Conservation (phyloP, 2,329 filamentous ascomycete species). For the Neoarthrinium moseri region DNA sequence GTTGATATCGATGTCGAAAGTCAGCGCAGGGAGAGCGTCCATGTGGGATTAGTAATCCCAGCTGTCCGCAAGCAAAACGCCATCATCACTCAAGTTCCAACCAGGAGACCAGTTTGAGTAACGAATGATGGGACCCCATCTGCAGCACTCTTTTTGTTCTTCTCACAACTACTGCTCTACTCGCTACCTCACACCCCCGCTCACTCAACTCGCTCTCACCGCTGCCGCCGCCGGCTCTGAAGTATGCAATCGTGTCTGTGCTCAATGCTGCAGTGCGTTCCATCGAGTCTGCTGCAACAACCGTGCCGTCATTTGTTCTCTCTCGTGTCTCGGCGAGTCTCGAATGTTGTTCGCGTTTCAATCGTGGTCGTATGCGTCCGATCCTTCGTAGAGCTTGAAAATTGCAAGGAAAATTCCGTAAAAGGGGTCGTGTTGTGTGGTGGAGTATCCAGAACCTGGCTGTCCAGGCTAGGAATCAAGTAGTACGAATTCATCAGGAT, state of each 20-base stretch:
- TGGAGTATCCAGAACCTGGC: background rate
- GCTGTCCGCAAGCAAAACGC: too few relatives aligned
- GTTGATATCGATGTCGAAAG: too few relatives aligned
- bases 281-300: conserved; percentile 7
- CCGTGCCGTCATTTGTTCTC: background rate
- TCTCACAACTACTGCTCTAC: conserved; percentile 11
- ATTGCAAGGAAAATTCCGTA: background rate
- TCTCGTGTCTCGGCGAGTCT: conserved; percentile 2
- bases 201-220: conserved; percentile 8
- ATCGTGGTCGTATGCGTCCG: conserved; percentile 6
- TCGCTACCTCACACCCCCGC: conserved; percentile 9
- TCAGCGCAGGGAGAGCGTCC: too few relatives aligned
- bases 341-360: conserved; percentile 4
- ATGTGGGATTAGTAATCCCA: too few relatives aligned
- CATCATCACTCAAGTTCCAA: too few relatives aligned
- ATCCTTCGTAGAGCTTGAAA: background rate
- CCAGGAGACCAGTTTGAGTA: too few relatives aligned
- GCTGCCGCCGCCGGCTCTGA: conserved; percentile 3
- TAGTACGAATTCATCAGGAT: too few relatives aligned
- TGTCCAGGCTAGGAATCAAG: background rate
- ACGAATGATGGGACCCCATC: conserved; percentile 6
- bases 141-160: conserved; percentile 15
- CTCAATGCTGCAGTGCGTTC: background rate
- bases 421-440: background rate
- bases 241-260: too few relatives aligned